Evolutionary conservation across 2,329 filamentous ascomycete species (phyloP), one percentile per base, ranked within the genome.

Genomic region (Xylariaceae sp.): DNA sequence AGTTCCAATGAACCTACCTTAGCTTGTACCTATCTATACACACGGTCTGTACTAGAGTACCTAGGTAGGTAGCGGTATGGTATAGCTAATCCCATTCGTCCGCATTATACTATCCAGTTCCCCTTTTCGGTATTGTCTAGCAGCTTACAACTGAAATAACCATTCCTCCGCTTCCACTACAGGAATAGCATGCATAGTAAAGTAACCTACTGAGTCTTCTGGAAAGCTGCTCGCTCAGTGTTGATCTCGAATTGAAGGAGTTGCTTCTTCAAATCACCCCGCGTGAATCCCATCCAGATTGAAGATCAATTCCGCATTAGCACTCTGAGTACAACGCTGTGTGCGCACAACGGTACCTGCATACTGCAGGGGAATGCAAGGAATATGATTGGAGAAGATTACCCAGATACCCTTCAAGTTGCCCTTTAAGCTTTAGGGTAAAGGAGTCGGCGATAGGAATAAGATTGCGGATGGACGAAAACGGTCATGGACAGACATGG

Each of bases 401-500:
- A 6, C 24, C 16, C 40, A 28, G 41, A n/a, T n/a, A n/a, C n/a
- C n/a, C n/a, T n/a, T n/a, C n/a, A n/a, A n/a, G n/a, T 39, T 14
- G n/a, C 28, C 31, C 12, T 44, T 43, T 21, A 2, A 12, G n/a
- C 37, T 29, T 28, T 16, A 48, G 31, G 16, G 40, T 53, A 52
- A 40, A 23, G 31, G 41, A 53, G 56, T 43, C 40, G 36, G 50
- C 58, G 64, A 66, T 65, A 63, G 63, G 60, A 57, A 43, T 69
- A 60, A 70, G 64, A 70, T 70, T 70, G 29, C 65, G 57, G 44
- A 48, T 64, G 43, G 57, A 58, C 62, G 44, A 63, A 67, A 66
- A 54, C 49, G 60, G 66, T 50, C 9, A 37, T 29, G 36, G 26
- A 19, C n/a, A n/a, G n/a, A n/a, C n/a, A n/a, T n/a, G n/a, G n/a